Base-by-base conservation (phyloP, 1,284 basidiomycete species). In the Cryptococcus floricola region DNA sequence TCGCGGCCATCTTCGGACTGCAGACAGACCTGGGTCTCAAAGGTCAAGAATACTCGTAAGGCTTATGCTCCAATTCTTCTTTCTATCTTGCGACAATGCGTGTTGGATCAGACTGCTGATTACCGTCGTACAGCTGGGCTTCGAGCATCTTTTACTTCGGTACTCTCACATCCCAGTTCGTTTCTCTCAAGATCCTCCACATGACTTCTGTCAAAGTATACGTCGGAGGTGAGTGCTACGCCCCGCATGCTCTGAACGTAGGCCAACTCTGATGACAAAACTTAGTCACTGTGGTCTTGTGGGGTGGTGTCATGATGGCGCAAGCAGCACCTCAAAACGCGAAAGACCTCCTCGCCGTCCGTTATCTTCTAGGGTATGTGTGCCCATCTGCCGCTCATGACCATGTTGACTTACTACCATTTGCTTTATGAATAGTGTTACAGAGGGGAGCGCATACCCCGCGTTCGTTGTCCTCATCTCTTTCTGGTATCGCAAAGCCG, bases 1-100 rank as follows among this genome's bases (percentile, higher is more conserved):
- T 59, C 38, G 61, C 63, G 8, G 58, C 57, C 14, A 58, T 65
- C 44, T 65, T 61, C 41, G 61, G 62, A 34, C 39, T 61, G 43
- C 41, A 48, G n/a, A 53, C 41, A 16, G 60, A 61, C 34, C 34
- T 57, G 7, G 13, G 53, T 19, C 52, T 61, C 3, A n/a, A 39
- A 16, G 56, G 56, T 25, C 48, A 53, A 37, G 52, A 44, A 19
- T 50, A 57, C 23, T 57, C 48, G 54, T 56, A 47, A 25, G 48
- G n/a, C 39, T 10, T 7, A 31, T 31, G 5, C 31, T 31, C 31
- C 31, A 6, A 6, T 1, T 10, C 31, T 7, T 31, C 10, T 10
- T 10, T 31, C 31, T 10, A 10, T 31, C 31, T 31, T 31, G 10
- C 2, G 4, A 10, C 31, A 10, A 6, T n/a, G 38, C 25, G 43